Evolutionary conservation across 2,329 filamentous ascomycete species (phyloP), one percentile per base, ranked within the genome.

Genomic region (Ascocoryne sarcoides): DNA sequence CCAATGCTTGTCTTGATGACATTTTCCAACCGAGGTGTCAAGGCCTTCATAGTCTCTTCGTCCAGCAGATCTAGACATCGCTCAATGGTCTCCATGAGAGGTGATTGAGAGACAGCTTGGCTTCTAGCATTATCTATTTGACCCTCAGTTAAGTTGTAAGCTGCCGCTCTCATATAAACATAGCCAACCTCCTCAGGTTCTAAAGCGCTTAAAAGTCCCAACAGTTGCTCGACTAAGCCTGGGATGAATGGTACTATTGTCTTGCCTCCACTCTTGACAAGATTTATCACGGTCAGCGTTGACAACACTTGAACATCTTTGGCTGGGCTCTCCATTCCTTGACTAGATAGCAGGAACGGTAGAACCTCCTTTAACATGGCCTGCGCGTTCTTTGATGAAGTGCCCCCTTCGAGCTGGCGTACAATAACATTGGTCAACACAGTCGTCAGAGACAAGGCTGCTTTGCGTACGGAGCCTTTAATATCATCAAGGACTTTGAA

Each of bases 401-500:
- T 79, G 28, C 84, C 84, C 32, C 86, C 80, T 60, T 95, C 87
- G 2, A 95, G 73, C 44, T 88, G 84, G 19, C 88, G 80, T 3
- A 93, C 86, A 10, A 96, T 73, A 12, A 85, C 84, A 38, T 85
- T 88, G 1, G 88, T 93, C 26, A 98, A 70, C 0, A 80, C 78
- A 59, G 89, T 81, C 54, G 89, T 94, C 4, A 98, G 71, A 44
- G 80, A 79, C 33, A 88, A 71, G 1, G 92, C 92, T 1, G 88
- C 84, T 26, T 75, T 71, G 37, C 92, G 76, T 4, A 98, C 92
- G 1, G 83, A 88, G 5, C 82, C 83, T 60, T 98, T 98, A 61
- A 96, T 93, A 60, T 98, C 92, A 60, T 98, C 92, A 4, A 96
- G 69, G 0, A 98, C 88, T 56, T 87, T 93, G 61, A 96, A 83